These are phyloP conservation scores for Paraglomus occultum DNA, from an alignment of 192 early-diverging fungal species.

Conservation along the genomic window DNA sequence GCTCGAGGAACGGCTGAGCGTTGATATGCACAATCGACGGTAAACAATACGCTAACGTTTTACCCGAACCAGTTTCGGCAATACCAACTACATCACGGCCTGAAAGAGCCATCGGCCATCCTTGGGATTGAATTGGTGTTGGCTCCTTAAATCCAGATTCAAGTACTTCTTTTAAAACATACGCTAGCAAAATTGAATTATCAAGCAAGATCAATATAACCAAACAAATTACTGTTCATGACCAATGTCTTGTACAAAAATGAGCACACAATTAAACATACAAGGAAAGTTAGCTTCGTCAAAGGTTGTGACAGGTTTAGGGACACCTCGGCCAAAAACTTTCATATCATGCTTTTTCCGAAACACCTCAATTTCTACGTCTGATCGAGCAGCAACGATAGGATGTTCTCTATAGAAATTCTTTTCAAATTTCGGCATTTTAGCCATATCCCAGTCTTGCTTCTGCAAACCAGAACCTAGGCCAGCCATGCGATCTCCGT, in stretches of 20 bases:
- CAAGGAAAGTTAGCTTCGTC: conserved; percentile 89
- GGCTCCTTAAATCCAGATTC: conserved; percentile 84
- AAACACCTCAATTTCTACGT: conserved; percentile 75
- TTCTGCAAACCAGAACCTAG: conserved; percentile 56
- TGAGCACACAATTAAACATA: conserved; percentile 19
- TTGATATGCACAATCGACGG: conserved; percentile 99
- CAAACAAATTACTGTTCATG: background rate
- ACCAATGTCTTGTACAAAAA: background rate
- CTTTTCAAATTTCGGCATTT: conserved; percentile 86
- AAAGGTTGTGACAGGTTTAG: conserved; percentile 87
- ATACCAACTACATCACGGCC: conserved; percentile 94
- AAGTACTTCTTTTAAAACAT: conserved; percentile 85
- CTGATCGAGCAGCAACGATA: conserved; percentile 62
- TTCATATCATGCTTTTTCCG: conserved; percentile 80
- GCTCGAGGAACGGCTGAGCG: conserved; percentile 88
- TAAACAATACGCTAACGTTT: conserved; percentile 91
- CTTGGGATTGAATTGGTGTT: conserved; percentile 95
- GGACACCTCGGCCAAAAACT: conserved; percentile 78
- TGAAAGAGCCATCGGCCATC: conserved; percentile 97
- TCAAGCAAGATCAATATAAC: background rate
- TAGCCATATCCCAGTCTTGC: conserved; percentile 65
- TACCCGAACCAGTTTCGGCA: conserved; percentile 88
- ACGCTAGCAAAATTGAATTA: conserved; percentile 43
- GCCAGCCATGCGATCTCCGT: conserved; percentile 49
- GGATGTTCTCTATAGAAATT: conserved; percentile 95